These are phyloP conservation scores for Copromyces sp. DNA, from an alignment of 495 filamentous ascomycete genomes.

Conservation along the genomic window DNA sequence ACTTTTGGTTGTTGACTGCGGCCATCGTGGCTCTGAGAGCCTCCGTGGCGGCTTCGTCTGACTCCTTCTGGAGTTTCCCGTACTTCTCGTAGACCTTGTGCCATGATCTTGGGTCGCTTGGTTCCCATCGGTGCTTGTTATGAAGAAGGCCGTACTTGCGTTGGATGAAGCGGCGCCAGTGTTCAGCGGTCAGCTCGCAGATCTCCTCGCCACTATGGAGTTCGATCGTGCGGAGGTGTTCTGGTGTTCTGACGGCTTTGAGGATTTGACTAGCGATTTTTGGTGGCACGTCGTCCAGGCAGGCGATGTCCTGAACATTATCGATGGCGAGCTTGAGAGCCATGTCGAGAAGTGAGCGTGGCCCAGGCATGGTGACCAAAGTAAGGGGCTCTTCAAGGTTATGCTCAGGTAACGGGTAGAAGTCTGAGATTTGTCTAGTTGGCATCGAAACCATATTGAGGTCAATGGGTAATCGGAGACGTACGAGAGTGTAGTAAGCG, in stretches of 20 bases:
- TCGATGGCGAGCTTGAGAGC: slow-evolving; percentile 20
- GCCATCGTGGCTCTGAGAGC: slow-evolving; percentile 26
- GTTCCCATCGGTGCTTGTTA: slow-evolving; percentile 15
- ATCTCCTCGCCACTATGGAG: slow-evolving; percentile 22
- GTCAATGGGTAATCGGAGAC: neutral
- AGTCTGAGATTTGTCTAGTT: neutral
- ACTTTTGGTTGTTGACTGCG: slow-evolving; percentile 18
- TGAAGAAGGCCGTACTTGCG: slow-evolving; percentile 20
- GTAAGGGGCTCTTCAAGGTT: neutral
- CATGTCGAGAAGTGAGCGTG: slow-evolving; percentile 27
- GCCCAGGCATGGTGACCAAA: slow-evolving; percentile 8
- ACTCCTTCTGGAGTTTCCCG: slow-evolving; percentile 32
- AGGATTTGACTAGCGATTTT: slow-evolving; percentile 14
- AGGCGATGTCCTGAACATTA: slow-evolving; percentile 13
- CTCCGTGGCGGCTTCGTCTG: slow-evolving; percentile 38
- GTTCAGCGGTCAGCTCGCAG: slow-evolving; percentile 18
- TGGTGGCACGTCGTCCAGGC: slow-evolving; percentile 8
- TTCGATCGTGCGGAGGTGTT: slow-evolving; percentile 30
- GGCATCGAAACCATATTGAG: neutral
- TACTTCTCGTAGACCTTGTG: slow-evolving; percentile 29
- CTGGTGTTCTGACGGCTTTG: slow-evolving; percentile 18
- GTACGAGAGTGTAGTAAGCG: neutral
- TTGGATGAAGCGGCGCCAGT: slow-evolving; percentile 32
- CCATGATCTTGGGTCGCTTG: slow-evolving; percentile 26
- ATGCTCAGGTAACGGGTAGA: neutral